phyloP scores from a whole-genome alignment of 139 green algal species.

The Closterium sp. region DNA sequence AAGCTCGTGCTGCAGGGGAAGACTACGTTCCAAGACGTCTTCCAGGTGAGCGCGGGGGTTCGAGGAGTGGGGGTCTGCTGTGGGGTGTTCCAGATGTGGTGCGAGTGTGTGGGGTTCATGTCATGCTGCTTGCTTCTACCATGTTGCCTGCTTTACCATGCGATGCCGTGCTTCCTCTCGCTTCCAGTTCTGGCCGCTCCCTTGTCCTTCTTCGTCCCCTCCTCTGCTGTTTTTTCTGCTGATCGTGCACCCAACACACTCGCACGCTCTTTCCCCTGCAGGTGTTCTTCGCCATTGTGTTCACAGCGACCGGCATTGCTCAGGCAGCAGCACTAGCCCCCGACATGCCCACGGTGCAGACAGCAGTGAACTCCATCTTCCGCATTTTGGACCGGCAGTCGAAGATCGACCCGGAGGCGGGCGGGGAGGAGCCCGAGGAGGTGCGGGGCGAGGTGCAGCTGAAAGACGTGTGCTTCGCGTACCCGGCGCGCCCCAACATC shows the following conservation, averaged over 20 bases:
- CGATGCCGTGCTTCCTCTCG: not conserved
- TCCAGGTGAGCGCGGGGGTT: too few relatives aligned
- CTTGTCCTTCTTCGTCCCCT: not conserved
- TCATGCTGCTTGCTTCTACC: not conserved
- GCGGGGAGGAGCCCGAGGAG: constrained; percentile 8
- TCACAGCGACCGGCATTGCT: constrained; percentile 36
- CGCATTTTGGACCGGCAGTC: constrained; percentile 47
- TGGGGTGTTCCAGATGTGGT: not conserved
- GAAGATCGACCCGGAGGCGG: constrained; percentile 32
- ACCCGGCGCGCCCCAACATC: constrained; percentile 44
- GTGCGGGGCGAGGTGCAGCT: constrained; percentile 44
- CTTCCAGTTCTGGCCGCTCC: not conserved
- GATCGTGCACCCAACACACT: not conserved
- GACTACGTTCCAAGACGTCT: constrained; percentile 66
- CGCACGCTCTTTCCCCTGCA: constrained; percentile 1
- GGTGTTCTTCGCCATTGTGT: constrained; percentile 56
- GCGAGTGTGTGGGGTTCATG: too few relatives aligned
- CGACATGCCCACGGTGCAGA: constrained; percentile 31
- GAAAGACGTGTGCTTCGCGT: constrained; percentile 32
- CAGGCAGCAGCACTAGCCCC: constrained; percentile 20
- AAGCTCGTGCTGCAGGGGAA: constrained; percentile 49
- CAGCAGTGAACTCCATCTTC: constrained; percentile 43
- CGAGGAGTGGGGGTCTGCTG: too few relatives aligned
- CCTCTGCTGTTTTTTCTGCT: not conserved
- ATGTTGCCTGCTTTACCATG: not conserved